phyloP scores from a whole-genome alignment of 73 alveolate genomes.

The Paramecium sonneborni region DNA sequence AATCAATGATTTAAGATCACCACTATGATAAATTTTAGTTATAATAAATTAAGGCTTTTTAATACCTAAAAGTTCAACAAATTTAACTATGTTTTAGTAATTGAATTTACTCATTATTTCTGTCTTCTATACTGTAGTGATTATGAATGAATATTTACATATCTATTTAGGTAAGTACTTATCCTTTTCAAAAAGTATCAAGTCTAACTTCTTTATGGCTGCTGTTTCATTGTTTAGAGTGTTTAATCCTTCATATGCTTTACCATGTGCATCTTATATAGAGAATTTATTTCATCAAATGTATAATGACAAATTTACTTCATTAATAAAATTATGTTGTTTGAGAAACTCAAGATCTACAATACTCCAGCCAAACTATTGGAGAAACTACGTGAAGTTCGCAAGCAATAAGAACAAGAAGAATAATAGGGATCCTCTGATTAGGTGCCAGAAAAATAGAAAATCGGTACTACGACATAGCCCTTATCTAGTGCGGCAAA shows the following conservation, averaged over 20 bases:
- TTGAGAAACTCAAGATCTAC: slow-evolving; percentile 39
- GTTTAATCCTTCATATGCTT: slow-evolving; percentile 61
- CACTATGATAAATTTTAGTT: neutral
- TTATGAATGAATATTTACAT: neutral
- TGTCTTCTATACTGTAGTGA: neutral
- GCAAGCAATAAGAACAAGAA: neutral
- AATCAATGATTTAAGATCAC: neutral
- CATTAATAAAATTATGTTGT: slow-evolving; percentile 34
- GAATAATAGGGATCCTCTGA: neutral
- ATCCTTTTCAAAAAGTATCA: neutral
- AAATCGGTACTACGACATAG: neutral
- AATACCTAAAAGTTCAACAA: neutral
- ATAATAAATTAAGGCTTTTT: neutral
- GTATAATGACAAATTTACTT: slow-evolving; percentile 47
- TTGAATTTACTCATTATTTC: slow-evolving; percentile 8
- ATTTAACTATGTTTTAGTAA: neutral
- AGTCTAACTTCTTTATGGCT: slow-evolving; percentile 55
- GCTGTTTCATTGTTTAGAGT: slow-evolving; percentile 46
- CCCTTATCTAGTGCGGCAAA: slow-evolving; percentile 5
- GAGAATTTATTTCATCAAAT: slow-evolving; percentile 40
- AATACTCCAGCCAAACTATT: slow-evolving; percentile 51
- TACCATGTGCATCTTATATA: slow-evolving; percentile 60
- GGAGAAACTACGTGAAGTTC: neutral
- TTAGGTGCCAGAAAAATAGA: neutral
- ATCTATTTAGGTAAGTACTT: neutral